phyloP scores from a whole-genome alignment of 768 basidiomycete species.

The Podaxis rugospora region DNA sequence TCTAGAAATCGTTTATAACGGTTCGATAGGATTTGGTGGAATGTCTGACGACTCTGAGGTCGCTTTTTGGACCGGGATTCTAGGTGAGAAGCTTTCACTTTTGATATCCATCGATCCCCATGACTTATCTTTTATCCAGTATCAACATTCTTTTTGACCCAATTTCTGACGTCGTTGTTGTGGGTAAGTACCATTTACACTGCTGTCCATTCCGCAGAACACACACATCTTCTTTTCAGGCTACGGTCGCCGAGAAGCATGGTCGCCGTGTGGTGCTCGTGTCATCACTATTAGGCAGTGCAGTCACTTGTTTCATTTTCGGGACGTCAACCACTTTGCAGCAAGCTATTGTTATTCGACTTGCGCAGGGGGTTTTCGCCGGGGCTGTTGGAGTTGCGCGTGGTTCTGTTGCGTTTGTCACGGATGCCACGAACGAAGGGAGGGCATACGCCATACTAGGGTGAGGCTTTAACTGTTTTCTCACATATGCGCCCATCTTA shows the following conservation, averaged over 20 bases:
- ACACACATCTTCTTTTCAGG: slow-evolving; percentile 36
- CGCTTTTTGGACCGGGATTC: slow-evolving; percentile 84
- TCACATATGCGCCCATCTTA: slow-evolving; percentile 2
- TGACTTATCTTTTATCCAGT: slow-evolving; percentile 36
- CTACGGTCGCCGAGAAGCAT: slow-evolving; percentile 91
- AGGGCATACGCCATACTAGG: slow-evolving; percentile 93
- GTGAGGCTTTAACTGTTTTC: slow-evolving; percentile 28
- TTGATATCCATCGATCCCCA: slow-evolving; percentile 11
- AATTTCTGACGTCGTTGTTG: slow-evolving; percentile 90
- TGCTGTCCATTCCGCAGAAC: neutral
- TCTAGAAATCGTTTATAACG: slow-evolving; percentile 1
- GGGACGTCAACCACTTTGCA: slow-evolving; percentile 72
- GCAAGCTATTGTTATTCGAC: slow-evolving; percentile 81
- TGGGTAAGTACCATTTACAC: slow-evolving; percentile 55
- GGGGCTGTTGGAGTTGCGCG: slow-evolving; percentile 95
- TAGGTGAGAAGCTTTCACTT: slow-evolving; percentile 44
- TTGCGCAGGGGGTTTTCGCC: slow-evolving; percentile 88
- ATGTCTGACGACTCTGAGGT: slow-evolving; percentile 78
- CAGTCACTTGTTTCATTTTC: slow-evolving; percentile 71
- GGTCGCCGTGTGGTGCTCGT: slow-evolving; percentile 82
- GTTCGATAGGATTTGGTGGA: slow-evolving; percentile 55
- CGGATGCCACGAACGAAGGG: slow-evolving; percentile 90
- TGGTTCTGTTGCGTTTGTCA: slow-evolving; percentile 80
- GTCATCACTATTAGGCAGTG: slow-evolving; percentile 81
- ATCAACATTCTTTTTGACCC: slow-evolving; percentile 87